A percentile compares a stretch with the other conserved stretches of the same genome.
Conservation (phyloP, 2,329 filamentous ascomycete species). For the Penicillium palitans region DNA sequence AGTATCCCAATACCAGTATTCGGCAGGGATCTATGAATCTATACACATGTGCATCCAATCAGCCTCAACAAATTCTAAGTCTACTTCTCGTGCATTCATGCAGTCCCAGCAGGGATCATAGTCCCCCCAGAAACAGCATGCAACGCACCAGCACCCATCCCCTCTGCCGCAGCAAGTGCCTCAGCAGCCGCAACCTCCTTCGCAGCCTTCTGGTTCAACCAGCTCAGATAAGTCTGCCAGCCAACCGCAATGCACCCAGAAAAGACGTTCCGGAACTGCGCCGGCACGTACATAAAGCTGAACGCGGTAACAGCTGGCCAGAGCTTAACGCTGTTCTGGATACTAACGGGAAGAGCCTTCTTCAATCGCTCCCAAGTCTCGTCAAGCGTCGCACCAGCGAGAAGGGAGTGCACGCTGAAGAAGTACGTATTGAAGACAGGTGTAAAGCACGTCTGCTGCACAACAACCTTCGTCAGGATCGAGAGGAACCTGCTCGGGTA, state of each 20-base stretch:
- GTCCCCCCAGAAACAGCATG: constrained; percentile 15
- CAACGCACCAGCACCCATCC: constrained; percentile 8
- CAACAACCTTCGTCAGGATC: constrained; percentile 70
- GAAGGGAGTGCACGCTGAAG: constrained; percentile 73
- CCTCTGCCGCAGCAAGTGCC: constrained; percentile 19
- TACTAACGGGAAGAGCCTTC: constrained; percentile 73
- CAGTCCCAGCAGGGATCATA: constrained; percentile 21
- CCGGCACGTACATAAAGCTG: constrained; percentile 77
- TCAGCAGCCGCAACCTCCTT: constrained; percentile 49
- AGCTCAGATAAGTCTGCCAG: constrained; percentile 90
- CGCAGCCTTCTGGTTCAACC: constrained; percentile 73
- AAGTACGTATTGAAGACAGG: constrained; percentile 83
- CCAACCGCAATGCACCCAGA: constrained; percentile 76
- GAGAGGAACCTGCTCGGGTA: constrained; percentile 71
- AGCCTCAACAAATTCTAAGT: neutral
- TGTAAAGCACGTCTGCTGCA: constrained; percentile 80
- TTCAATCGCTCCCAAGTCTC: constrained; percentile 70
- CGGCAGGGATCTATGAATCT: constrained; percentile 12
- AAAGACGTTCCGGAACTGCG: constrained; percentile 79
- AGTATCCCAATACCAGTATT: constrained; percentile 6
- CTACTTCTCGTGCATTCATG: constrained; percentile 3
- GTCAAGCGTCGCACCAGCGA: constrained; percentile 65
- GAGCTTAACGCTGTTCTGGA: constrained; percentile 77
- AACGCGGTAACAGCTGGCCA: constrained; percentile 88
- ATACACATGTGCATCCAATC: constrained; percentile 9